Evolutionary conservation across 345 rosid species (phyloP).

Genomic region (Eutrema yunnanense): DNA sequence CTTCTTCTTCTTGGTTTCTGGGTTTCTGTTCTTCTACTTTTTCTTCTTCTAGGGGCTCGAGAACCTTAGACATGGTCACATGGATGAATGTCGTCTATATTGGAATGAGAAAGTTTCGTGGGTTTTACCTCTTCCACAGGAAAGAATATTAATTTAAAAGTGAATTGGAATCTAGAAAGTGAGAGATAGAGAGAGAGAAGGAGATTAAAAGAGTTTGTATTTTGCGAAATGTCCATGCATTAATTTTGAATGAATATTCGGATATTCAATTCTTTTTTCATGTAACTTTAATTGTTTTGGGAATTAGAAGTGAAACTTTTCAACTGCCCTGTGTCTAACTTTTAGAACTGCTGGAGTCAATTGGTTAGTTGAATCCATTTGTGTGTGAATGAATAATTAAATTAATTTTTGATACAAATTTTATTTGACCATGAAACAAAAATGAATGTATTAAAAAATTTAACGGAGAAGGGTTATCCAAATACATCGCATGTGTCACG

Average conservation of each 20-base stretch:
- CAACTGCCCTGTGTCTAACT: not conserved
- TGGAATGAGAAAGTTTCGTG: constrained; percentile 22
- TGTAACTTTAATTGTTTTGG: constrained; percentile 8
- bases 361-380: not conserved
- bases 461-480: constrained; percentile 12
- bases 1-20: constrained; percentile 11
- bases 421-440: not conserved
- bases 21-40: constrained; percentile 5
- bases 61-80: constrained; percentile 33
- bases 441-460: not conserved
- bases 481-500: constrained; percentile 14
- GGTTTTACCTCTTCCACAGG: constrained; percentile 16
- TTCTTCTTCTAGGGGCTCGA: constrained; percentile 20
- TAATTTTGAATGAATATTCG: constrained; percentile 20
- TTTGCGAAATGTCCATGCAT: constrained; percentile 18
- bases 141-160: constrained; percentile 17
- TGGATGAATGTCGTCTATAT: constrained; percentile 20
- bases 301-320: constrained; percentile 10
- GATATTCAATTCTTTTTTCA: not conserved
- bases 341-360: not conserved
- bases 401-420: not conserved
- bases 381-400: not conserved
- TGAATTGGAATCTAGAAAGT: constrained; percentile 12
- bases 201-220: not conserved
- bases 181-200: not conserved